Conservation (phyloP, 2,329 filamentous ascomycete species). For the Epichloe sibirici region DNA sequence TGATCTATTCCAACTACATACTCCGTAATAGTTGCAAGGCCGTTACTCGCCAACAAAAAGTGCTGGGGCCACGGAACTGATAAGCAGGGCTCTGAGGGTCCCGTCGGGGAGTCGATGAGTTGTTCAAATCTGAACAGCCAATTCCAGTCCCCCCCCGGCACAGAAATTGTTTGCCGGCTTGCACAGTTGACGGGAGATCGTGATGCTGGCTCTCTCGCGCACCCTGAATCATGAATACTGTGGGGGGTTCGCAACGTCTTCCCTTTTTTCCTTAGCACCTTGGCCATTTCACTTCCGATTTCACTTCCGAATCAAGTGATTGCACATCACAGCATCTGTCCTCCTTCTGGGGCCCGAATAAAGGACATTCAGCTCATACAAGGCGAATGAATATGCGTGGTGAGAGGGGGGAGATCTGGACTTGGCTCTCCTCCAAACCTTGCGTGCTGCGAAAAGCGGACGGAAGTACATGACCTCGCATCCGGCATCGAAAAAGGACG, state of each 20-base stretch:
- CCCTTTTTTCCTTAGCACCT: background rate
- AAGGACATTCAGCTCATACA: too few relatives aligned
- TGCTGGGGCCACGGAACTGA: slow-evolving; percentile 1
- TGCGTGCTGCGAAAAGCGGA: slow-evolving; percentile 8
- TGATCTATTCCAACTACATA: background rate
- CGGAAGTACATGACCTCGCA: slow-evolving; percentile 13
- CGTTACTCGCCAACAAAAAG: slow-evolving; percentile 3
- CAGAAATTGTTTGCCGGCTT: background rate
- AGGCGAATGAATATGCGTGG: background rate
- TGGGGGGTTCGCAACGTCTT: background rate
- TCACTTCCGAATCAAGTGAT: background rate
- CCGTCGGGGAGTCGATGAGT: background rate
- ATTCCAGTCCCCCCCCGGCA: too few relatives aligned
- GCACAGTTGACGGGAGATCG: background rate
- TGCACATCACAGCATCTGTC: background rate
- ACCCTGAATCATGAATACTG: background rate
- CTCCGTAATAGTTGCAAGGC: background rate
- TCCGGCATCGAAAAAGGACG: slow-evolving; percentile 15
- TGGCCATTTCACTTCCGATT: background rate
- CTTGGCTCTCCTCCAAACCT: background rate
- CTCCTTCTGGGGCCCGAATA: too few relatives aligned
- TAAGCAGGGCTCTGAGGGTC: slow-evolving; percentile 2
- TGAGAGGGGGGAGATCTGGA: background rate
- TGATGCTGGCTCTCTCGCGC: background rate
- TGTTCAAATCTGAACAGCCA: slow-evolving; percentile 1